phyloP scores from a whole-genome alignment of 805 yeast species.

The Priceomyces melissophilus region DNA sequence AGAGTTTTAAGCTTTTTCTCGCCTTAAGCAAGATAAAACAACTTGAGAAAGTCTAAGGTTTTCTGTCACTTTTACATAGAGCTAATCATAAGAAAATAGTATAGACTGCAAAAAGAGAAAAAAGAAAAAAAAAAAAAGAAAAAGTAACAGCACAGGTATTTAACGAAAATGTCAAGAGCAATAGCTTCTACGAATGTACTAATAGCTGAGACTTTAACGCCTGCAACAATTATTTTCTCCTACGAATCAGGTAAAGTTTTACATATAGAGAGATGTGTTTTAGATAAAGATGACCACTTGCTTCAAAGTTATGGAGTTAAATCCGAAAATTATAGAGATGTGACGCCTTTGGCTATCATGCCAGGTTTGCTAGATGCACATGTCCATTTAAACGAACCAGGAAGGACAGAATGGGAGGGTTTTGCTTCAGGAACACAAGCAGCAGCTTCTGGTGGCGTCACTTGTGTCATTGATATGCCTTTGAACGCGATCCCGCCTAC shows the following conservation, averaged over 20 bases:
- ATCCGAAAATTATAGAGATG: slow-evolving; percentile 45
- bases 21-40: no score
- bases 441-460: slow-evolving; percentile 94
- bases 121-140: not conserved
- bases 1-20: no score
- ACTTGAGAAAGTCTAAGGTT: no score
- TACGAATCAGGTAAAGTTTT: slow-evolving; percentile 50
- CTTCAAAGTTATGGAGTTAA: slow-evolving; percentile 41
- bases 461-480: slow-evolving; percentile 96
- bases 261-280: slow-evolving; percentile 37
- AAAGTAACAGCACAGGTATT: no score
- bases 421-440: slow-evolving; percentile 94
- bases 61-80: no score
- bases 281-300: slow-evolving; percentile 36
- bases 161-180: slow-evolving; percentile 53
- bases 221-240: slow-evolving; percentile 69
- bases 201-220: slow-evolving; percentile 39
- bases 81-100: no score
- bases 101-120: slow-evolving; percentile 1
- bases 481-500: slow-evolving; percentile 95
- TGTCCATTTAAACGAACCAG: slow-evolving; percentile 94
- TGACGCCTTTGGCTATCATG: slow-evolving; percentile 62
- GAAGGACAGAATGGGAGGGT: slow-evolving; percentile 99
- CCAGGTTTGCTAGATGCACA: slow-evolving; percentile 95
- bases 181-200: slow-evolving; percentile 60